A percentile compares a stretch with the other conserved stretches of the same genome.
These are phyloP conservation scores for Pythium dissimile DNA, from an alignment of 352 stramenopile genomes.

Conservation along the genomic window DNA sequence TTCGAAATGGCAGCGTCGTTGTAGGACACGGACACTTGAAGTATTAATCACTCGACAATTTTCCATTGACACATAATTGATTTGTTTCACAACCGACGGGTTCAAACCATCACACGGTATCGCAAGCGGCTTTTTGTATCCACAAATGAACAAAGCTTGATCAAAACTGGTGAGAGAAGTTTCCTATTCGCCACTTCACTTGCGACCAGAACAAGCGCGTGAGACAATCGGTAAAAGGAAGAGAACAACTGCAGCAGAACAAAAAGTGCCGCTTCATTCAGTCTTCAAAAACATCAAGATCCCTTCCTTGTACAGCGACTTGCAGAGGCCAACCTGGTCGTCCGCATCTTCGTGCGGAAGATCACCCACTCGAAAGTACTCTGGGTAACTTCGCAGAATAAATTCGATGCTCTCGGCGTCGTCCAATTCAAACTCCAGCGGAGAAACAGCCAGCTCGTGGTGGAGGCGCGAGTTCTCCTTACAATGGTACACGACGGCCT, in stretches of 20 bases:
- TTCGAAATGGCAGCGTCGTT: no score
- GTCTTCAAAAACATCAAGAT: slow-evolving; percentile 72
- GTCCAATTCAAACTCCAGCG: slow-evolving; percentile 77
- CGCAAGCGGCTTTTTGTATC: no score
- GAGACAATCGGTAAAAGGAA: background rate
- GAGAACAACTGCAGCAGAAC: background rate
- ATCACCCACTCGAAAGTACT: slow-evolving; percentile 75
- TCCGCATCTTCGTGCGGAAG: slow-evolving; percentile 68
- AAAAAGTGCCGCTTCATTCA: background rate
- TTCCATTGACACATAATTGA: no score
- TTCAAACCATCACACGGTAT: no score
- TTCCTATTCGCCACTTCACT: background rate
- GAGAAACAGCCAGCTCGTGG: slow-evolving; percentile 63
- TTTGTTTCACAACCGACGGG: no score
- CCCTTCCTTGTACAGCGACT: slow-evolving; percentile 72
- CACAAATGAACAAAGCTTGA: no score
- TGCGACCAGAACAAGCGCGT: background rate
- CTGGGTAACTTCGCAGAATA: slow-evolving; percentile 68
- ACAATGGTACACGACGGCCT: slow-evolving; percentile 76
- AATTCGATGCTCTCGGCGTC: slow-evolving; percentile 80
- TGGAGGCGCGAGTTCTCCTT: slow-evolving; percentile 77
- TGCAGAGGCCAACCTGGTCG: slow-evolving; percentile 66
- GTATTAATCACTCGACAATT: no score
- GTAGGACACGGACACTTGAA: no score
- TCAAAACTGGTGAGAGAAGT: no score